phyloP scores from a whole-genome alignment of 768 basidiomycete genomes.

The Hericium rajendrae region DNA sequence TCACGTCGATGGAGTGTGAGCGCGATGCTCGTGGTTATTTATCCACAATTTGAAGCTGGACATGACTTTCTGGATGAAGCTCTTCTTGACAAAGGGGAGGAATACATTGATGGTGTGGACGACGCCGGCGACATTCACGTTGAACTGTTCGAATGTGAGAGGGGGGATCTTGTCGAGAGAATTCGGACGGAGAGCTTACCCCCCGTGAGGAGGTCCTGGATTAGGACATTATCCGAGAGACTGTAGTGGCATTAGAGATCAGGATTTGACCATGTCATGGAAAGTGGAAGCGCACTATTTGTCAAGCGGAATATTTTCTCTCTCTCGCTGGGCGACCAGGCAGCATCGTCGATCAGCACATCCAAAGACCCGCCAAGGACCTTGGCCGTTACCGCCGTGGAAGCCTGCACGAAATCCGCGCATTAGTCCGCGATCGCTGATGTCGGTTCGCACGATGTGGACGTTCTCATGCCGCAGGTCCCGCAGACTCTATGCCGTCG shows the following conservation, averaged over 20 bases:
- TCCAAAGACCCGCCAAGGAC: background rate
- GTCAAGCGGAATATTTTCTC: background rate
- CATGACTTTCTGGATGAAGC: conserved; percentile 27
- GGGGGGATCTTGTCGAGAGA: too few species aligned
- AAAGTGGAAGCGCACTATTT: background rate
- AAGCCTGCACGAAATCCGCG: background rate
- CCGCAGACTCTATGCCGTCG: background rate
- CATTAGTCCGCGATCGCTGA: background rate
- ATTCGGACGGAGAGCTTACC: background rate
- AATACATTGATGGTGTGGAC: conserved; percentile 28
- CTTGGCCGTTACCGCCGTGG: background rate
- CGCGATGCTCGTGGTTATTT: too few species aligned
- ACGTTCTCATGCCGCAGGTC: background rate
- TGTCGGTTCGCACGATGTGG: background rate
- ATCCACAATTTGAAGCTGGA: too few species aligned
- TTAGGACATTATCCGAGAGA: too few species aligned
- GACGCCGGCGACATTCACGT: conserved; percentile 27
- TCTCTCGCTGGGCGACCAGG: background rate
- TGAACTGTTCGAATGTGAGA: conserved; percentile 12
- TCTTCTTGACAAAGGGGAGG: conserved; percentile 28
- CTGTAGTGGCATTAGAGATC: too few species aligned
- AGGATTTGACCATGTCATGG: too few species aligned
- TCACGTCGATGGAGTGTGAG: too few species aligned
- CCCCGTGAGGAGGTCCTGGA: background rate
- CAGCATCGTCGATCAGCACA: background rate